phyloP scores from a whole-genome alignment of 371 early-diverging fungal species.

The Coemansia sp. region DNA sequence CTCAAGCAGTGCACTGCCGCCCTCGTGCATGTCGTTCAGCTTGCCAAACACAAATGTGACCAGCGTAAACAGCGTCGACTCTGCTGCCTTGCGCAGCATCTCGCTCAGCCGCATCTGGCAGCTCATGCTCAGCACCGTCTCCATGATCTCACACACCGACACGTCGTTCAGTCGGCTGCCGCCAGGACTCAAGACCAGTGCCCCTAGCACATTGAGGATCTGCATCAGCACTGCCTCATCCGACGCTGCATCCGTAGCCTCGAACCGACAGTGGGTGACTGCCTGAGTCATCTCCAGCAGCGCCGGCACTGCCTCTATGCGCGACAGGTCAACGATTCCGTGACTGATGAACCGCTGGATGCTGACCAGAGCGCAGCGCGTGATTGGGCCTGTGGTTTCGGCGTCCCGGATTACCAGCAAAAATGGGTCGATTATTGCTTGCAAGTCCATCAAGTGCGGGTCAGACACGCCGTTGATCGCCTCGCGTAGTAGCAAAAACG shows the following conservation, averaged over 20 bases:
- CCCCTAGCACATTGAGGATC: slow-evolving; percentile 81
- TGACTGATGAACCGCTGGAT: slow-evolving; percentile 87
- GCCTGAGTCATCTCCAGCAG: slow-evolving; percentile 59
- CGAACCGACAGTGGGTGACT: slow-evolving; percentile 93
- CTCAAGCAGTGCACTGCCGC: background rate
- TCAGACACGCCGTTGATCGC: slow-evolving; percentile 39
- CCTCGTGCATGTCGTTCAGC: slow-evolving; percentile 16
- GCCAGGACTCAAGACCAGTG: slow-evolving; percentile 65
- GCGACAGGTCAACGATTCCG: slow-evolving; percentile 72
- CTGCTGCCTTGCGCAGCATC: slow-evolving; percentile 48
- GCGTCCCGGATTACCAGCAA: slow-evolving; percentile 87
- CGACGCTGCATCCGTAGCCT: slow-evolving; percentile 85
- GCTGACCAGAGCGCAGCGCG: slow-evolving; percentile 82
- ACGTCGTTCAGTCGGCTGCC: slow-evolving; percentile 79
- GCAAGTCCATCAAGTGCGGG: slow-evolving; percentile 61
- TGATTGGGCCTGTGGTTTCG: slow-evolving; percentile 93
- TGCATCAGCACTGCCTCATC: slow-evolving; percentile 92
- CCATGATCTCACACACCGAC: slow-evolving; percentile 94
- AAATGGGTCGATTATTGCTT: slow-evolving; percentile 82
- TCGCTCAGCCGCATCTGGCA: slow-evolving; percentile 89
- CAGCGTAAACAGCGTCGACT: slow-evolving; percentile 47
- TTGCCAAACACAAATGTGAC: slow-evolving; percentile 45
- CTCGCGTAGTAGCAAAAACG: slow-evolving; percentile 55
- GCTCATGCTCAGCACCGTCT: slow-evolving; percentile 93
- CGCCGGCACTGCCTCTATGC: slow-evolving; percentile 24